Conservation (phyloP, 2,329 filamentous ascomycete genomes). For the Penicillium sp. region DNA sequence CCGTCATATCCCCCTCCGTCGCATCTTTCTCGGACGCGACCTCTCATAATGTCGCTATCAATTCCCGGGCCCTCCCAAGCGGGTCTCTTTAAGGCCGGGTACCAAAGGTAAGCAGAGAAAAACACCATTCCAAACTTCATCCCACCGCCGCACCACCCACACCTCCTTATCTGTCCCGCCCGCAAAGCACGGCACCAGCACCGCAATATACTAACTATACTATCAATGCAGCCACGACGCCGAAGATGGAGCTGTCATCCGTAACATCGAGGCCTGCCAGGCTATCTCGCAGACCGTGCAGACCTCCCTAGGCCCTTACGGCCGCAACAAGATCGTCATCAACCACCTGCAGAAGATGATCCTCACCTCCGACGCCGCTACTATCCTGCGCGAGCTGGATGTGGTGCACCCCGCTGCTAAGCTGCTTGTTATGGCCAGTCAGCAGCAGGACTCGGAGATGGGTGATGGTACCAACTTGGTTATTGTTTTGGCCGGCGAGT, state of each 20-base stretch:
- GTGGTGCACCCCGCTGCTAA: slow-evolving; percentile 98
- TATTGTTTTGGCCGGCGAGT: slow-evolving; percentile 90
- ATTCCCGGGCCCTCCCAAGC: slow-evolving; percentile 93
- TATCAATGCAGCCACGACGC: slow-evolving; percentile 76
- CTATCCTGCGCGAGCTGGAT: slow-evolving; percentile 94
- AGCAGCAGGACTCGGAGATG: slow-evolving; percentile 99
- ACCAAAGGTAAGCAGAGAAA: slow-evolving; percentile 73
- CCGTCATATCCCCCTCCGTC: slow-evolving; percentile 19
- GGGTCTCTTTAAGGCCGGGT: slow-evolving; percentile 92
- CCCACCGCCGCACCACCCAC: slow-evolving; percentile 12
- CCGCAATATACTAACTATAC: slow-evolving; percentile 10
- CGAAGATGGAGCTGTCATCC: slow-evolving; percentile 96
- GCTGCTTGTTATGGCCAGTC: slow-evolving; percentile 95
- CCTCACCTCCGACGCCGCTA: slow-evolving; percentile 94
- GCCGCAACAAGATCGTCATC: slow-evolving; percentile 99
- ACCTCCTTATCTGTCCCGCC: slow-evolving; percentile 25
- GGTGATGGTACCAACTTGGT: slow-evolving; percentile 97
- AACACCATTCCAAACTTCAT: neutral
- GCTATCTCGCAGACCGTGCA: slow-evolving; percentile 95
- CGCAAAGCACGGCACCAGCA: neutral
- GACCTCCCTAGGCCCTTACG: slow-evolving; percentile 94
- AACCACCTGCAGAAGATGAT: slow-evolving; percentile 99
- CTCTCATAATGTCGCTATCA: slow-evolving; percentile 74
- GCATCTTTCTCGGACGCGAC: slow-evolving; percentile 24
- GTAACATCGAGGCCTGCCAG: slow-evolving; percentile 97